Percentiles rank a stretch among this genome's conserved stretches.
phyloP scores from a whole-genome alignment of 768 basidiomycete species.

The Psilocybe tampanensis region DNA sequence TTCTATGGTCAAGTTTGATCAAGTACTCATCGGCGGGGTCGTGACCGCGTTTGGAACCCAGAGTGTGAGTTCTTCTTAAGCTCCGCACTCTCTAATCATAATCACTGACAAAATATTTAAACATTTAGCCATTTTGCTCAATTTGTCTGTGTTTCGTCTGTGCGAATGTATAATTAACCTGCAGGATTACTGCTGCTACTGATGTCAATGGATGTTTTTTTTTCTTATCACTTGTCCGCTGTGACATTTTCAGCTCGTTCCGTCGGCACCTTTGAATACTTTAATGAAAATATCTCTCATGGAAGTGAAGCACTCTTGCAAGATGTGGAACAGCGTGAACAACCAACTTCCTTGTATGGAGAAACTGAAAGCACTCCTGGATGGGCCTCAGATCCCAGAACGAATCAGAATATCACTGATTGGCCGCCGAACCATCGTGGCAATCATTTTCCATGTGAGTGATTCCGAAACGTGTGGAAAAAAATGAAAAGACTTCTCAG shows the following conservation, averaged over 20 bases:
- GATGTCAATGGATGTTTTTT: background rate
- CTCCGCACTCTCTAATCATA: background rate
- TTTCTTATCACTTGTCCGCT: background rate
- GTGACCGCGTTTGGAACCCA: background rate
- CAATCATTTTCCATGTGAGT: background rate
- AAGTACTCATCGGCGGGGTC: background rate
- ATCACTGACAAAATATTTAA: background rate
- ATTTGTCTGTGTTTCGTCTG: background rate
- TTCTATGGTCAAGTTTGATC: conserved; percentile 50
- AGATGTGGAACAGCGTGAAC: conserved; percentile 6
- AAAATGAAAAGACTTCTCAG: background rate
- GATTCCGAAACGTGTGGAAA: background rate
- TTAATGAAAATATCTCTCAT: background rate
- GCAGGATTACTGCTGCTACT: background rate
- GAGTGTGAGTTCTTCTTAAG: background rate
- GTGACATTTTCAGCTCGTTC: too few relatives aligned
- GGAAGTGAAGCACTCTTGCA: background rate
- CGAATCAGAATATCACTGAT: background rate
- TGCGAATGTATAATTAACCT: background rate
- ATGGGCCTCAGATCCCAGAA: conserved; percentile 4
- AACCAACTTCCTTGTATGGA: conserved; percentile 6
- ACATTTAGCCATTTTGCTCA: background rate
- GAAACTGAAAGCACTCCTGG: background rate
- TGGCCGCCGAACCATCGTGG: background rate
- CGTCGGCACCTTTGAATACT: background rate